Evolutionary conservation across 371 early-diverging fungal genomes (phyloP), one percentile per base, ranked within the genome.

Genomic region (Choanephora cucurbitarum): DNA sequence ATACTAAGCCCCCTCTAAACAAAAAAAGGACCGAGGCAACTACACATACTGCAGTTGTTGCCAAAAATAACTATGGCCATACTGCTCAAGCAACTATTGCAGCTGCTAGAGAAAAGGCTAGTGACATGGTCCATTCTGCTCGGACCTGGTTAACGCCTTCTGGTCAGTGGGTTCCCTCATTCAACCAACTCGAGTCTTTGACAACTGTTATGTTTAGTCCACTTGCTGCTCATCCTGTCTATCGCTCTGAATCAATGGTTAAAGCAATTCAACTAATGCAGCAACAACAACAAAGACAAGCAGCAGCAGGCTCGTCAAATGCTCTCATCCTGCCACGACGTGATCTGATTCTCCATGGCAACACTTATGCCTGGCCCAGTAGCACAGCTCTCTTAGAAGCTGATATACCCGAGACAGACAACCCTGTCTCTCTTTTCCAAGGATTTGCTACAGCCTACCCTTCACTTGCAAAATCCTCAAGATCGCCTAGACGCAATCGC

Each of bases 371-470:
- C 15, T 73, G 70, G 73, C 77, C 80, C 0, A 72, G 73, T 1
- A 75, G 80, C 42, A 64, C 75, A 19, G 75, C 73, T 32, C 60
- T 84, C 2, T 55, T 83, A 31, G 61, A 72, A 18, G 77, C 75
- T 19, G 86, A 83, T 22, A 82, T 86, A 60, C 86, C 86, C 40
- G 86, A 83, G 49, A 65, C 82, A 15, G 70, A 57, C 9, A 66
- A 77, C 5, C 75, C 80, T 6, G 72, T 86, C 3, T 82, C 84
- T 10, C 54, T 86, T 17, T 83, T 84, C 45, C 84, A 84, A 62
- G 84, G 86, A 11, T 86, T 82, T 62, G 80, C 78, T 34, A 77
- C 83, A 4, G 67, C 85, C 11, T 84, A 80, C 71, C 83, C 84
- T 22, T 78, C 70, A 0, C 63, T 73, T 7, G 61, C 75, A 11